A percentile compares a stretch with the other conserved stretches of the same genome.
These are phyloP conservation scores for Phytophthora gonapodyides DNA, from an alignment of 352 stramenopile genomes.

Conservation along the genomic window DNA sequence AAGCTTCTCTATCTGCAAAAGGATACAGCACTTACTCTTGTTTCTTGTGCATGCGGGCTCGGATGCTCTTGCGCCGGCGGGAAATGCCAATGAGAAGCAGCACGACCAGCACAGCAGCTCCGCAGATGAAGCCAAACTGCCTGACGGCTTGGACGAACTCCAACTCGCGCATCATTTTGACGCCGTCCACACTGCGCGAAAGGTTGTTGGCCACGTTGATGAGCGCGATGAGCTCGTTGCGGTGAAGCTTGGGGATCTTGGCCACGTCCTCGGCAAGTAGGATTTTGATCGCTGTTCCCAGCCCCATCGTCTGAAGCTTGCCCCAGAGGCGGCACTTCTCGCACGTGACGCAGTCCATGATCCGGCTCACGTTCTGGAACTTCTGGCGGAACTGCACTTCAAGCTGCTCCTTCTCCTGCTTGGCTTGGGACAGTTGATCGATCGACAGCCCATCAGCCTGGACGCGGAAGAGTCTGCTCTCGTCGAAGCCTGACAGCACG, in stretches of 20 bases:
- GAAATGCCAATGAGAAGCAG: conserved; percentile 50
- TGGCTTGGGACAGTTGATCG: conserved; percentile 61
- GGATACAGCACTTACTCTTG: conserved; percentile 31
- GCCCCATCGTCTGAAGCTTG: conserved; percentile 97
- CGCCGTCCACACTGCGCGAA: conserved; percentile 74
- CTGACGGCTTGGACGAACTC: conserved; percentile 70
- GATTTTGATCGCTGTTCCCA: conserved; percentile 98
- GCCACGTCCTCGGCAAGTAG: conserved; percentile 91
- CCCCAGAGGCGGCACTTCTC: conserved; percentile 98
- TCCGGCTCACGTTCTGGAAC: conserved; percentile 98
- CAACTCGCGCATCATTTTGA: conserved; percentile 79
- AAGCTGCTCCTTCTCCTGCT: conserved; percentile 63
- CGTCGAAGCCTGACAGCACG: conserved; percentile 87
- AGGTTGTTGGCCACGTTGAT: conserved; percentile 95
- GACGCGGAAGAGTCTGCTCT: conserved; percentile 88
- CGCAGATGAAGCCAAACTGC: conserved; percentile 59
- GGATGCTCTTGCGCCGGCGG: conserved; percentile 42
- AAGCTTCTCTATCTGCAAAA: conserved; percentile 19
- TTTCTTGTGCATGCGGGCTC: conserved; percentile 33
- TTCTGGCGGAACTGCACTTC: conserved; percentile 86
- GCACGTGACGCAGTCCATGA: conserved; percentile 99
- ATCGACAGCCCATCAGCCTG: conserved; percentile 55
- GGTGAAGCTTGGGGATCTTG: conserved; percentile 73
- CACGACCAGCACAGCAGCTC: conserved; percentile 46
- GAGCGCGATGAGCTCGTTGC: conserved; percentile 98